phyloP scores from a whole-genome alignment of 257 asterid genomes.

The Nyctanthes arbortristis region DNA sequence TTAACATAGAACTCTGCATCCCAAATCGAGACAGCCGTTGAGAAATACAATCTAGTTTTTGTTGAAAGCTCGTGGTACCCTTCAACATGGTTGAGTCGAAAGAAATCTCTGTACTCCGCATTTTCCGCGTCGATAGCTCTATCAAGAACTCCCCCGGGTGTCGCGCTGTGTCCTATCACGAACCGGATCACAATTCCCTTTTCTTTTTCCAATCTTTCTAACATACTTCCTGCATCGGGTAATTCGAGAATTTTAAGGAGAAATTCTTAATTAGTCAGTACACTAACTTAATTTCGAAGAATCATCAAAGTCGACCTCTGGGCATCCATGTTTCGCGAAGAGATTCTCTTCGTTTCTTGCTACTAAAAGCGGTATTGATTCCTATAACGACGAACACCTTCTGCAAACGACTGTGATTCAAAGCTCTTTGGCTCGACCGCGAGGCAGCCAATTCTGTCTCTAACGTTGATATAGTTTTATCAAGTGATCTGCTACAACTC shows the following conservation, averaged over 20 bases:
- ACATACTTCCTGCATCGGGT: slow-evolving; percentile 40
- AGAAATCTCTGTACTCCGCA: slow-evolving; percentile 52
- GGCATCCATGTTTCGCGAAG: slow-evolving; percentile 73
- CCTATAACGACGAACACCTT: slow-evolving; percentile 67
- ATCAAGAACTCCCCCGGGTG: slow-evolving; percentile 55
- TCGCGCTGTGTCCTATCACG: slow-evolving; percentile 63
- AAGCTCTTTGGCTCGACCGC: slow-evolving; percentile 22
- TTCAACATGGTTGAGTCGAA: slow-evolving; percentile 60
- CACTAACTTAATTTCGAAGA: too few relatives aligned
- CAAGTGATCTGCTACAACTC: slow-evolving; percentile 44
- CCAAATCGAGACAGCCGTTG: slow-evolving; percentile 63
- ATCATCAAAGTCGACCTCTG: too few relatives aligned
- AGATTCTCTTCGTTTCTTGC: slow-evolving; percentile 67
- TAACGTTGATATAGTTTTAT: slow-evolving; percentile 46
- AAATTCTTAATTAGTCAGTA: too few relatives aligned
- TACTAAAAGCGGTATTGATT: slow-evolving; percentile 73
- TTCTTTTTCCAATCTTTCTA: slow-evolving; percentile 58
- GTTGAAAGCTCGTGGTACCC: slow-evolving; percentile 69
- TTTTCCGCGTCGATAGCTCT: slow-evolving; percentile 56
- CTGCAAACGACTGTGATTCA: slow-evolving; percentile 26
- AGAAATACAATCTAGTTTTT: slow-evolving; percentile 60
- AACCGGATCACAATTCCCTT: slow-evolving; percentile 64
- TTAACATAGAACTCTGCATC: slow-evolving; percentile 76
- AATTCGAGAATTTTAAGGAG: neutral
- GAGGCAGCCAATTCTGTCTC: slow-evolving; percentile 47